These are phyloP conservation scores for Begonia loranthoides DNA, from an alignment of 306 rosid species.

Conservation along the genomic window DNA sequence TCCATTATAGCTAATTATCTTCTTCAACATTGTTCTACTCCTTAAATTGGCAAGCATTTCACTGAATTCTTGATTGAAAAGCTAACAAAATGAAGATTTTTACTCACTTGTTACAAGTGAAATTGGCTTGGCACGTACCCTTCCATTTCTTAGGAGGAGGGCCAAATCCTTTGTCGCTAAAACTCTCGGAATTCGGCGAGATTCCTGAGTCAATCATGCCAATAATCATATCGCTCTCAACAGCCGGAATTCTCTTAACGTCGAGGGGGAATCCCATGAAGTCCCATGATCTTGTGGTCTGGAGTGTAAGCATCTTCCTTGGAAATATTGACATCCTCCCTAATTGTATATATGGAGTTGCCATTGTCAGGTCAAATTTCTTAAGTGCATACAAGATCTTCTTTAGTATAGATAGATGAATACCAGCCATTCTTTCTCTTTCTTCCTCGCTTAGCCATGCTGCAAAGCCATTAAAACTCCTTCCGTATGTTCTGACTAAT, in stretches of 20 bases:
- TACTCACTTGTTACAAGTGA: constrained; percentile 11
- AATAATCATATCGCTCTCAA: constrained; percentile 9
- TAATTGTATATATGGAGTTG: not conserved
- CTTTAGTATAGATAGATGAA: not conserved
- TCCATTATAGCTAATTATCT: no score
- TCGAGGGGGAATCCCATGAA: constrained; percentile 1
- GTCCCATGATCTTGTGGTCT: constrained; percentile 12
- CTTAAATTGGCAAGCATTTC: no score
- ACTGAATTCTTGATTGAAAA: not conserved
- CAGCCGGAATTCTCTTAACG: not conserved
- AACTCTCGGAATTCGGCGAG: constrained; percentile 8
- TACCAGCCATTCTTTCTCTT: not conserved
- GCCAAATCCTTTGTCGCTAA: constrained; percentile 5
- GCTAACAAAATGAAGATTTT: not conserved
- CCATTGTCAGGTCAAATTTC: not conserved
- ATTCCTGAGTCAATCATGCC: constrained; percentile 12
- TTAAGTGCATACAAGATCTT: not conserved
- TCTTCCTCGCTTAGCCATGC: not conserved
- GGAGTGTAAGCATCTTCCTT: not conserved
- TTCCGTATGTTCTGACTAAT: not conserved
- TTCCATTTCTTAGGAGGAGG: constrained; percentile 15
- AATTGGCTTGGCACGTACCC: constrained; percentile 5
- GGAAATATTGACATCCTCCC: constrained; percentile 5
- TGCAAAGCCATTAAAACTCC: not conserved
- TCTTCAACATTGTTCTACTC: no score